phyloP scores from a whole-genome alignment of 1,284 basidiomycete genomes.

The Rhodotorula sp. region DNA sequence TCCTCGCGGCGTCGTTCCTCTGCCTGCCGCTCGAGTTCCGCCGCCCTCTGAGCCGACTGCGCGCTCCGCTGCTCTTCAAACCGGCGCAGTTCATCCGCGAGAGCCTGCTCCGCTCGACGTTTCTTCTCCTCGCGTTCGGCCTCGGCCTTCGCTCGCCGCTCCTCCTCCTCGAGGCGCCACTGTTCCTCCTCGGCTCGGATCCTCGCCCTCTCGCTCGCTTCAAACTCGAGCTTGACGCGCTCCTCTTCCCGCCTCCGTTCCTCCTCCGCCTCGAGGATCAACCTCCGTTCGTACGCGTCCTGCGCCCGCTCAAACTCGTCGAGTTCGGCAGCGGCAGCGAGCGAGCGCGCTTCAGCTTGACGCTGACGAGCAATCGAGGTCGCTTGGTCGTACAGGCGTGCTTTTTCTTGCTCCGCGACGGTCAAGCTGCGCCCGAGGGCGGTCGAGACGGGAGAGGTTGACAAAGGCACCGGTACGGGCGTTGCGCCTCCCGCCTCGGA shows the following conservation, averaged over 20 bases:
- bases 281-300: constrained; percentile 15
- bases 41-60: constrained; percentile 9
- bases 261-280: constrained; percentile 17
- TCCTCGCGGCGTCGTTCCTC: constrained; percentile 22
- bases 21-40: constrained; percentile 12
- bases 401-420: constrained; percentile 28
- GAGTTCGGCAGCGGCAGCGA: constrained; percentile 24
- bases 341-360: constrained; percentile 20
- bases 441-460: not conserved
- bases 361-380: constrained; percentile 15
- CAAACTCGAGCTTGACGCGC: constrained; percentile 9
- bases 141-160: not conserved
- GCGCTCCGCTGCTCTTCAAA: constrained; percentile 21
- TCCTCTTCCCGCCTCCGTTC: constrained; percentile 13
- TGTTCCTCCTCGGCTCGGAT: constrained; percentile 15
- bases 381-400: constrained; percentile 28
- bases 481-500: constrained; percentile 9
- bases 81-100: constrained; percentile 6
- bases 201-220: not conserved
- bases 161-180: constrained; percentile 15
- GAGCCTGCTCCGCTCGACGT: constrained; percentile 14
- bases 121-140: constrained; percentile 13
- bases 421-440: constrained; percentile 24
- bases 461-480: not conserved
- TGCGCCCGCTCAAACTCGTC: constrained; percentile 21